These are phyloP conservation scores for Inga oerstediana DNA, from an alignment of 306 rosid species.

Conservation along the genomic window DNA sequence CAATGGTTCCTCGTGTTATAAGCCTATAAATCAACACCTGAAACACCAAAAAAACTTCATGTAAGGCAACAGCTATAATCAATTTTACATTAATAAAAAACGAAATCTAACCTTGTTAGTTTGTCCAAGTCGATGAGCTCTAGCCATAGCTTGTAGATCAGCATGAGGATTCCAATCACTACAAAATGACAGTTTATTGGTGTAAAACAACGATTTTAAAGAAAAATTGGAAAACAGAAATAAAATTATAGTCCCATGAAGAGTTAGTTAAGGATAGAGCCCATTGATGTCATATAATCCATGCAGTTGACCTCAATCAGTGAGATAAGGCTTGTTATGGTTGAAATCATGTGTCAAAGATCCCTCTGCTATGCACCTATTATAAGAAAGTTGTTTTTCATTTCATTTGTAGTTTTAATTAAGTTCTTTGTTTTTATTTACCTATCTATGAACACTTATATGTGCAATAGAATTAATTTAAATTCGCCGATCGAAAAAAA, in stretches of 20 bases:
- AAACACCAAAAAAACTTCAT: slow-evolving; percentile 38
- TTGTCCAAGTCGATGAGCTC: slow-evolving; percentile 99
- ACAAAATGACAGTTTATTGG: slow-evolving; percentile 35
- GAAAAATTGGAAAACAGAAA: slow-evolving; percentile 10
- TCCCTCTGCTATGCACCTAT: not conserved
- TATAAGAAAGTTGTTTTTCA: not conserved
- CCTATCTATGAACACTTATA: not conserved
- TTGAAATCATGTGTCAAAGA: not conserved
- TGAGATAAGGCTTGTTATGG: not conserved
- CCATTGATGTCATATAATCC: not conserved
- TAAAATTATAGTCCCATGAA: not conserved
- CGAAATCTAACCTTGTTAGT: slow-evolving; percentile 78
- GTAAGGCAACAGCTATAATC: slow-evolving; percentile 22
- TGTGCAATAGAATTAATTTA: not conserved
- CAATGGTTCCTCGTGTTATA: slow-evolving; percentile 90
- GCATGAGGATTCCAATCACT: slow-evolving; percentile 99
- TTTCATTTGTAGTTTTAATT: not conserved
- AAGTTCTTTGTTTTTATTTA: not conserved
- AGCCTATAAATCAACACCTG: slow-evolving; percentile 98
- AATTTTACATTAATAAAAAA: slow-evolving; percentile 23
- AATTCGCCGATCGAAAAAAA: not conserved
- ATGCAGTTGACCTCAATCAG: not conserved
- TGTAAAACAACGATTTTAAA: not conserved
- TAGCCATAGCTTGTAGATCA: slow-evolving; percentile 99
- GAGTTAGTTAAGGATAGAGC: not conserved